Conservation (phyloP, 768 basidiomycete species). For the Tulasnella sp. region DNA sequence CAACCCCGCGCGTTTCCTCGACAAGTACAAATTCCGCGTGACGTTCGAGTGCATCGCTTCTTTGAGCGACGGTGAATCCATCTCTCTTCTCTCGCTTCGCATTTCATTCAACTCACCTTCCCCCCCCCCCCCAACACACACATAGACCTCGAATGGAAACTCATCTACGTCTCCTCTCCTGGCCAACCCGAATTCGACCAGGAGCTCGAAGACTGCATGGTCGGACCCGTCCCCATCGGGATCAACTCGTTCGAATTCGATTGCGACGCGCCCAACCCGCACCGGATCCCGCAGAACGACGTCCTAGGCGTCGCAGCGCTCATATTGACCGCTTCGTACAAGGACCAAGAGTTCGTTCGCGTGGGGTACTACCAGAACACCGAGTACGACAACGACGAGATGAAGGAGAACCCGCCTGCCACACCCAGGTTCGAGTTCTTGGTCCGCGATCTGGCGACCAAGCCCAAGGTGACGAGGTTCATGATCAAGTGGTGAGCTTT, state of each 20-base stretch:
- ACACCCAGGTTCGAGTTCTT: slow-evolving; percentile 64
- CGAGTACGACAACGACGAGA: slow-evolving; percentile 92
- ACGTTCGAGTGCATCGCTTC: slow-evolving; percentile 95
- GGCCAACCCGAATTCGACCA: slow-evolving; percentile 88
- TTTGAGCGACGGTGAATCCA: slow-evolving; percentile 64
- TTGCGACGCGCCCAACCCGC: slow-evolving; percentile 70
- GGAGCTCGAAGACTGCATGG: slow-evolving; percentile 94
- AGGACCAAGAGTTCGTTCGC: slow-evolving; percentile 91
- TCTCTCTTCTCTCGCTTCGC: background rate
- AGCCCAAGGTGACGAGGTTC: slow-evolving; percentile 81
- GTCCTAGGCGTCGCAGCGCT: slow-evolving; percentile 94
- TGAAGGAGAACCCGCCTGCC: slow-evolving; percentile 62
- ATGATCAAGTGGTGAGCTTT: slow-evolving; percentile 27
- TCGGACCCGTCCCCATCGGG: slow-evolving; percentile 94
- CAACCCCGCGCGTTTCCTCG: slow-evolving; percentile 85
- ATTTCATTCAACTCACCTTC: background rate
- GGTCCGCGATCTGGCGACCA: slow-evolving; percentile 77
- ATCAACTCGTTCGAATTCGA: slow-evolving; percentile 97
- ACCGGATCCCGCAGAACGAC: slow-evolving; percentile 77
- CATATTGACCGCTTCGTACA: slow-evolving; percentile 91
- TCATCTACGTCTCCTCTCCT: slow-evolving; percentile 93
- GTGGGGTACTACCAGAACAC: slow-evolving; percentile 99
- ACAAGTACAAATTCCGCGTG: slow-evolving; percentile 85
- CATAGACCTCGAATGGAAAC: slow-evolving; percentile 94
- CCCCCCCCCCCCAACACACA: slow-evolving; percentile 35